Conservation (phyloP, 306 rosid genomes). For the Quercus alba region DNA sequence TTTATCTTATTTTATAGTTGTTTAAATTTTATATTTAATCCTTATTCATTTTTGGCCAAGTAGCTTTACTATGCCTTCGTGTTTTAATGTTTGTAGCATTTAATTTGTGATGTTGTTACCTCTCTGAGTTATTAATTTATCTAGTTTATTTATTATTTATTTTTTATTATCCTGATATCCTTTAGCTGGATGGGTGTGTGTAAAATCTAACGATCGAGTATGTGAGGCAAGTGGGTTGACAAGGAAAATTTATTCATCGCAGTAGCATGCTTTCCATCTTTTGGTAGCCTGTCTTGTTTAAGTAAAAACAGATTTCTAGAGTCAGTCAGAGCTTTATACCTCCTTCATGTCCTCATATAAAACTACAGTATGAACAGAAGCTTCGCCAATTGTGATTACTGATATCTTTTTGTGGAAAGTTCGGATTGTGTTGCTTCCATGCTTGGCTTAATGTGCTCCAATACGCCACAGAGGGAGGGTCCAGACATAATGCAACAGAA, state of each 20-base stretch:
- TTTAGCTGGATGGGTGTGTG: background rate
- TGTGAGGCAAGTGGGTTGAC: background rate
- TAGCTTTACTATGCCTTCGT: background rate
- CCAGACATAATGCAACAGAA: too few relatives aligned
- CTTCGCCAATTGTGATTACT: too few relatives aligned
- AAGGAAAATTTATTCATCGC: background rate
- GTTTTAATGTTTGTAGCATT: background rate
- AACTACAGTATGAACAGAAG: too few relatives aligned
- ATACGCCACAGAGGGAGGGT: too few relatives aligned
- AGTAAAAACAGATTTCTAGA: too few relatives aligned
- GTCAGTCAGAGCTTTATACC: too few relatives aligned
- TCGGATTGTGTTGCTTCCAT: too few relatives aligned
- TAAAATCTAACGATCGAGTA: background rate
- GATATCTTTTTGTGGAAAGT: too few relatives aligned
- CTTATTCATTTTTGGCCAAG: background rate
- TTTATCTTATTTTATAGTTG: background rate
- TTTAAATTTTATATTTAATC: background rate
- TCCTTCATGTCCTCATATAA: too few relatives aligned
- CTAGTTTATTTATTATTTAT: background rate
- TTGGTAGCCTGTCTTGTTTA: background rate
- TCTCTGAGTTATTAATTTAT: background rate
- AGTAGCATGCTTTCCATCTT: background rate
- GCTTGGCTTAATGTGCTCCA: too few relatives aligned
- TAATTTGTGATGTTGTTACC: background rate
- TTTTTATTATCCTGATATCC: background rate